Conservation (phyloP, 2,329 filamentous ascomycete species). For the Chaetomiaceae sp. region DNA sequence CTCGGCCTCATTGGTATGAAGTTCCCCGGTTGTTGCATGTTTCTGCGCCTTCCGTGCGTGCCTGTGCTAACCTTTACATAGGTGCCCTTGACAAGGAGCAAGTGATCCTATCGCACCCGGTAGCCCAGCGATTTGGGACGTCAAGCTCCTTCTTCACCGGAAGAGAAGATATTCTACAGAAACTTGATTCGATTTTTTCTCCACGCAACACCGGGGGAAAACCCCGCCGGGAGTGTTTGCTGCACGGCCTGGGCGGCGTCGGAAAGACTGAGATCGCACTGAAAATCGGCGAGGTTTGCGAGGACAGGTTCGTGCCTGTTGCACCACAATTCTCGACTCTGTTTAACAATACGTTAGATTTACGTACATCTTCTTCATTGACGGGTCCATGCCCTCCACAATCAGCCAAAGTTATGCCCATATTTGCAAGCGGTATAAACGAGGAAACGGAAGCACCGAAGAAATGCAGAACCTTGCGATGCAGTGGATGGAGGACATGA, state of each 20-base stretch:
- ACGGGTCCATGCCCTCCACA: conserved; percentile 26
- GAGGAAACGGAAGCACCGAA: conserved; percentile 1
- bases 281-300: conserved; percentile 25
- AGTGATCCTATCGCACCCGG: conserved; percentile 9
- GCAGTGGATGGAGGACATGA: conserved; percentile 18
- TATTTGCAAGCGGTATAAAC: conserved; percentile 15
- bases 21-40: no score
- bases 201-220: conserved; percentile 5
- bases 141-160: conserved; percentile 29
- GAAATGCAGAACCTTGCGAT: conserved; percentile 9
- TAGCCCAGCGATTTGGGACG: conserved; percentile 1
- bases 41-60: no score
- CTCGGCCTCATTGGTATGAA: conserved; percentile 23
- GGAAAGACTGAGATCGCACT: conserved; percentile 34
- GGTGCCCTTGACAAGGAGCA: conserved; percentile 19
- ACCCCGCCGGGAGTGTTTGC: conserved; percentile 24
- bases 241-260: conserved; percentile 30
- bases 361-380: conserved; percentile 30
- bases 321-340: no score
- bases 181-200: conserved; percentile 20
- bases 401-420: conserved; percentile 25
- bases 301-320: conserved; percentile 19
- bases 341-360: conserved; percentile 22
- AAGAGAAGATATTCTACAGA: conserved; percentile 24
- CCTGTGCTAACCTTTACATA: conserved; percentile 5